A percentile compares a stretch with the other conserved stretches of the same genome.
These are phyloP conservation scores for Lactifluus subvellereus DNA, from an alignment of 768 basidiomycete genomes.

Conservation along the genomic window DNA sequence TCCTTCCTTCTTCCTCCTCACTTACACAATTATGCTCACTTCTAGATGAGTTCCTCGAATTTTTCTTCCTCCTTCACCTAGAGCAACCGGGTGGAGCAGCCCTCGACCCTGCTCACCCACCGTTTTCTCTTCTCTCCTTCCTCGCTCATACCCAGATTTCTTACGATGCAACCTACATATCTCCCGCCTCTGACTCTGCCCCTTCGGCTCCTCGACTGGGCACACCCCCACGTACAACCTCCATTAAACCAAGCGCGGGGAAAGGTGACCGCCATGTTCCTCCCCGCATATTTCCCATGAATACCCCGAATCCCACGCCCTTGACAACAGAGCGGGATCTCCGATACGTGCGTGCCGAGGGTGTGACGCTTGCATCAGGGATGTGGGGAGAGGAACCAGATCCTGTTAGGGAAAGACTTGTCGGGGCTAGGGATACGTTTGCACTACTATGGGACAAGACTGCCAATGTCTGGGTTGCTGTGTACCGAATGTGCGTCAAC, in stretches of 20 bases:
- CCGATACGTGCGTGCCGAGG: conserved; percentile 73
- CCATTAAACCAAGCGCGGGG: conserved; percentile 32
- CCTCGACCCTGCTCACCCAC: conserved; percentile 28
- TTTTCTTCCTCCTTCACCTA: conserved; percentile 19
- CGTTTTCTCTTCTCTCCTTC: conserved; percentile 46
- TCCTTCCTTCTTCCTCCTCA: conserved; percentile 16
- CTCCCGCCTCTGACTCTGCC: conserved; percentile 36
- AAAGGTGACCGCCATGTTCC: conserved; percentile 16
- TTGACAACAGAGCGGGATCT: conserved; percentile 64
- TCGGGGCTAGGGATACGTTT: conserved; percentile 46
- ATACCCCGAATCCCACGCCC: conserved; percentile 82
- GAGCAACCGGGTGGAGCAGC: conserved; percentile 35
- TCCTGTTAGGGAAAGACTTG: conserved; percentile 28
- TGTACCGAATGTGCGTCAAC: conserved; percentile 71
- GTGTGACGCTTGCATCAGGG: conserved; percentile 60
- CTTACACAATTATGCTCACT: conserved; percentile 31
- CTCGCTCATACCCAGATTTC: conserved; percentile 69
- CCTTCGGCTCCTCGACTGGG: conserved; percentile 34
- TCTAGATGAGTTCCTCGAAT: conserved; percentile 32
- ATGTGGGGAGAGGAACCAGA: conserved; percentile 68
- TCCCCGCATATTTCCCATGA: conserved; percentile 75
- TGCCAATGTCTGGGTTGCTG: conserved; percentile 65
- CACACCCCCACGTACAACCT: conserved; percentile 46
- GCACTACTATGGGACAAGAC: conserved; percentile 58
- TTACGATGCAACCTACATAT: conserved; percentile 77